Conservation (phyloP, 495 filamentous ascomycete genomes). For the Copromyces sp. region DNA sequence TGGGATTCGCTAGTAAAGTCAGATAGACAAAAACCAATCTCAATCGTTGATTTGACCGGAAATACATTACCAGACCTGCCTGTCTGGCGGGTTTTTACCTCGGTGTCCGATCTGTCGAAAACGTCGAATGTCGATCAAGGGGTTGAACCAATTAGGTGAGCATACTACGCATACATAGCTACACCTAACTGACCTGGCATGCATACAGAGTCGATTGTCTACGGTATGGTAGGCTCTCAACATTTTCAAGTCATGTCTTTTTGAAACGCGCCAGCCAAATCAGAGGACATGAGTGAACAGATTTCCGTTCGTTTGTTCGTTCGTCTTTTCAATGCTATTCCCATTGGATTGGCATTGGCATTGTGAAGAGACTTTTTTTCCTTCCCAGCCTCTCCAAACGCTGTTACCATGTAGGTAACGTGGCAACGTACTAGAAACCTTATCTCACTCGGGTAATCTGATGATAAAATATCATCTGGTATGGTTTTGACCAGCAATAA, state of each 20-base stretch:
- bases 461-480: not conserved
- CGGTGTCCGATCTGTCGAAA: not conserved
- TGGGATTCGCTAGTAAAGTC: not conserved
- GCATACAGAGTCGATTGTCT: not conserved
- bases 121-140: not conserved
- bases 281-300: not conserved
- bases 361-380: not conserved
- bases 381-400: not conserved
- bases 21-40: not conserved
- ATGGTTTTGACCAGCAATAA: not conserved
- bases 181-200: not conserved
- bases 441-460: not conserved
- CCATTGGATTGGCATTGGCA: not conserved
- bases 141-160: not conserved
- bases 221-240: not conserved
- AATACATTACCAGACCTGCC: not conserved
- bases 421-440: not conserved
- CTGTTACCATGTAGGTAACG: not conserved
- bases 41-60: not conserved
- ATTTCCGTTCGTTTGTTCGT: not conserved
- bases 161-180: not conserved
- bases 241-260: not conserved
- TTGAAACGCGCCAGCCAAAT: not conserved
- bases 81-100: not conserved
- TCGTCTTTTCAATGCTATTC: not conserved